Conservation (phyloP, 106 monocot genomes). For the Gastrodia elata region DNA sequence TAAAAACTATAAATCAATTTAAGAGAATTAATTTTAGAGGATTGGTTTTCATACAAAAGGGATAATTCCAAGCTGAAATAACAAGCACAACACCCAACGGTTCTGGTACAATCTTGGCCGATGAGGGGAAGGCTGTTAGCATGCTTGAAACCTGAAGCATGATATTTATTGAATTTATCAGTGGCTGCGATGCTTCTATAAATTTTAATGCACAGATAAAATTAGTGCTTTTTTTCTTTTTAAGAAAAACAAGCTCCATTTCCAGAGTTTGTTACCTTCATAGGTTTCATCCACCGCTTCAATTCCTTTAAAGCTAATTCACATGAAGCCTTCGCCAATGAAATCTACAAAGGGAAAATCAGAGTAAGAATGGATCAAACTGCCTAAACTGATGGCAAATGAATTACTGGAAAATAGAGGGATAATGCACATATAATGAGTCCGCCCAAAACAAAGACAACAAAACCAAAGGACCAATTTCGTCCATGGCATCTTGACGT, state of each 20-base stretch:
- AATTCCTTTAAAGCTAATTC: conserved; percentile 37
- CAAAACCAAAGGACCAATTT: too few species aligned
- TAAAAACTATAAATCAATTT: not conserved
- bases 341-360: conserved; percentile 36
- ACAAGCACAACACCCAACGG: conserved; percentile 81
- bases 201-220: not conserved
- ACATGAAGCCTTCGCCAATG: conserved; percentile 36
- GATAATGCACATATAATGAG: too few species aligned
- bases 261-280: conserved; percentile 42
- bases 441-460: too few species aligned
- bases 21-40: not conserved
- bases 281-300: conserved; percentile 76
- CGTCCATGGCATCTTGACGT: too few species aligned
- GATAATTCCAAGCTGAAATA: conserved; percentile 96
- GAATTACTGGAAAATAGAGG: not conserved
- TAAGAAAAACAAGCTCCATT: not conserved
- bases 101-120: conserved; percentile 68
- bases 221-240: not conserved
- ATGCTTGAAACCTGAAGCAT: conserved; percentile 39
- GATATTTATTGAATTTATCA: not conserved
- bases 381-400: not conserved
- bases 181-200: not conserved
- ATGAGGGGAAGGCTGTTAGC: conserved; percentile 70
- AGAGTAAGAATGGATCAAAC: not conserved
- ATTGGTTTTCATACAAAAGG: conserved; percentile 51